Evolutionary conservation across 345 rosid genomes (phyloP).

Genomic region (Luvunga scandens): DNA sequence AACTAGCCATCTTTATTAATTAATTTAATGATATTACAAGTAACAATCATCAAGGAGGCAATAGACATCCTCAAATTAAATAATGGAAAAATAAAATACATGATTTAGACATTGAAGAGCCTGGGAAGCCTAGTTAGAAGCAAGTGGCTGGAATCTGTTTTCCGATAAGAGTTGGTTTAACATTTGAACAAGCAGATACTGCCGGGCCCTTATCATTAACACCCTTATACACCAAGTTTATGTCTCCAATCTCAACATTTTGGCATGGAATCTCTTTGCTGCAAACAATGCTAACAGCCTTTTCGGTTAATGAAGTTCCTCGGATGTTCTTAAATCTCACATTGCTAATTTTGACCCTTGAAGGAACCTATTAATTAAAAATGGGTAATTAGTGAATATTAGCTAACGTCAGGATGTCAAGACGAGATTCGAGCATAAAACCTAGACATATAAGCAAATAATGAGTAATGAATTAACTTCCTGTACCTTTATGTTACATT

Average conservation of each 20-base stretch:
- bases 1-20: too few species aligned
- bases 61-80: too few species aligned
- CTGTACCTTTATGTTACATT: not conserved
- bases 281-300: not conserved
- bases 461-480: not conserved
- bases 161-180: not conserved
- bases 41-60: too few species aligned
- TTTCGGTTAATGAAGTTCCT: not conserved
- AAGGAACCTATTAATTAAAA: not conserved
- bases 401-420: too few species aligned
- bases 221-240: slow-evolving; percentile 3
- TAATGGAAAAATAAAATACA: too few species aligned
- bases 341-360: not conserved
- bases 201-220: not conserved
- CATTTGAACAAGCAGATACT: not conserved
- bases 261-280: not conserved
- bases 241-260: not conserved
- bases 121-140: not conserved
- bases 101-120: too few species aligned
- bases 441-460: too few species aligned
- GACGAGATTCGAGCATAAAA: too few species aligned
- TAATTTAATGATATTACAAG: too few species aligned
- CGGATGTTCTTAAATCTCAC: not conserved
- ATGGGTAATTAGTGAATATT: not conserved
- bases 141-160: not conserved